Conservation (phyloP, 805 yeast species). For the Sugiyamaella marilandica region DNA sequence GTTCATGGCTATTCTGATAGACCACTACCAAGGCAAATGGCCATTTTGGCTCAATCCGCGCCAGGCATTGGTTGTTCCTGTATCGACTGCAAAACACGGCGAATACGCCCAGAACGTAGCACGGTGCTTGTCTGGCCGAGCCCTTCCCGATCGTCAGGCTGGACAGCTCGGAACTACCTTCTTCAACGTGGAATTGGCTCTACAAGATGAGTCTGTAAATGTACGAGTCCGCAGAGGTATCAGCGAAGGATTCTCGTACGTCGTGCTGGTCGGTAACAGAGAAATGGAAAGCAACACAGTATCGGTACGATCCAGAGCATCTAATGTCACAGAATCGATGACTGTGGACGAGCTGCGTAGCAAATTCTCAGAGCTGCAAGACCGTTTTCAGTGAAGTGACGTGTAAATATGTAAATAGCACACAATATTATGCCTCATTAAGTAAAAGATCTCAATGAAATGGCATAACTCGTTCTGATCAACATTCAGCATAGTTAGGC, state of each 20-base stretch:
- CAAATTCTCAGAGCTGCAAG: conserved; percentile 54
- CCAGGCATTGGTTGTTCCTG: conserved; percentile 82
- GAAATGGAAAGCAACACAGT: conserved; percentile 59
- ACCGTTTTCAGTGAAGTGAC: conserved; percentile 26
- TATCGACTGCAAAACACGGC: conserved; percentile 58
- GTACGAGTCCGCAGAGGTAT: conserved; percentile 76
- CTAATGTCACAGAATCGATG: conserved; percentile 40
- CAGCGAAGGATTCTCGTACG: conserved; percentile 66
- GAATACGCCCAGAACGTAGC: conserved; percentile 51
- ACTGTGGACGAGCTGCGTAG: conserved; percentile 47
- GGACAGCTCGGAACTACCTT: conserved; percentile 55
- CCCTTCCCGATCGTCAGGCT: conserved; percentile 29
- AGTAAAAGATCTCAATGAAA: background rate
- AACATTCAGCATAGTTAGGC: background rate
- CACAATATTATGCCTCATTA: background rate
- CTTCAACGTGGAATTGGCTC: conserved; percentile 73
- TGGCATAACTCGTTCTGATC: background rate
- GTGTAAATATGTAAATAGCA: conserved; percentile 8
- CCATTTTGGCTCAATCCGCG: conserved; percentile 96
- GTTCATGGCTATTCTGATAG: conserved; percentile 84
- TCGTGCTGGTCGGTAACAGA: conserved; percentile 82
- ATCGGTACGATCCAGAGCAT: conserved; percentile 58
- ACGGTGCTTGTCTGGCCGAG: conserved; percentile 34
- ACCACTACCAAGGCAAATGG: conserved; percentile 90
- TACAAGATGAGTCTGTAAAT: conserved; percentile 73